A percentile compares a stretch with the other conserved stretches of the same genome.
Conservation (phyloP, 2,329 filamentous ascomycete genomes). For the Nemania bipapillata region DNA sequence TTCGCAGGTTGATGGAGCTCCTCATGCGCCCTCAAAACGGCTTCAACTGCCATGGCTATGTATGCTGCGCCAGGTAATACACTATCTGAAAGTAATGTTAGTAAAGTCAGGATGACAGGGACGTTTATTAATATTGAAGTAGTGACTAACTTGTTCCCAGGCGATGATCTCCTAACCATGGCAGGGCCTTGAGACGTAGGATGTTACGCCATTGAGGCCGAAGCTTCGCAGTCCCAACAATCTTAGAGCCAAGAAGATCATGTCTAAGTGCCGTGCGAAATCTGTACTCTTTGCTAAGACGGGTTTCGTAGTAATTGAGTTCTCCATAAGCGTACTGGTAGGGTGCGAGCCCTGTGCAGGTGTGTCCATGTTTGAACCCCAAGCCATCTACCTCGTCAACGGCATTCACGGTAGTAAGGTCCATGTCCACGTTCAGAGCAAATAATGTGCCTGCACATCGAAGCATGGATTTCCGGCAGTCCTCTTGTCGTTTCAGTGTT, state of each 20-base stretch:
- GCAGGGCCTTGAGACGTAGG: constrained; percentile 22
- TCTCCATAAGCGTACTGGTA: constrained; percentile 31
- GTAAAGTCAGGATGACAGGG: background rate
- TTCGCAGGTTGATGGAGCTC: background rate
- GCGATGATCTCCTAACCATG: constrained; percentile 31
- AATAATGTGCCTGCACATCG: constrained; percentile 30
- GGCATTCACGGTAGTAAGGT: constrained; percentile 29
- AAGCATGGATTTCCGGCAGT: constrained; percentile 2
- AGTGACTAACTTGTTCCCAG: constrained; percentile 6
- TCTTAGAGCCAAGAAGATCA: constrained; percentile 30
- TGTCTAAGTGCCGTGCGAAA: constrained; percentile 11
- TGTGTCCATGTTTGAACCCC: background rate
- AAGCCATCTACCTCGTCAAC: constrained; percentile 13
- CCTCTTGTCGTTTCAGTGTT: constrained; percentile 13
- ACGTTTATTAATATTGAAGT: background rate
- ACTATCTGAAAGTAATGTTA: background rate
- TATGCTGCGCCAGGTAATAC: constrained; percentile 26
- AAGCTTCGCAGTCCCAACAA: background rate
- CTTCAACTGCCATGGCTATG: constrained; percentile 28
- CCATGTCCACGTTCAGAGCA: constrained; percentile 12
- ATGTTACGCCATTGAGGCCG: constrained; percentile 34
- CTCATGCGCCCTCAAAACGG: background rate
- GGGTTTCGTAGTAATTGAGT: constrained; percentile 29
- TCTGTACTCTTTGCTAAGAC: constrained; percentile 30
- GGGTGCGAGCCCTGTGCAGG: background rate